A percentile compares a stretch with the other conserved stretches of the same genome.
These are phyloP conservation scores for Rhizomucor pusillus DNA, from an alignment of 371 early-diverging fungal genomes.

Conservation along the genomic window DNA sequence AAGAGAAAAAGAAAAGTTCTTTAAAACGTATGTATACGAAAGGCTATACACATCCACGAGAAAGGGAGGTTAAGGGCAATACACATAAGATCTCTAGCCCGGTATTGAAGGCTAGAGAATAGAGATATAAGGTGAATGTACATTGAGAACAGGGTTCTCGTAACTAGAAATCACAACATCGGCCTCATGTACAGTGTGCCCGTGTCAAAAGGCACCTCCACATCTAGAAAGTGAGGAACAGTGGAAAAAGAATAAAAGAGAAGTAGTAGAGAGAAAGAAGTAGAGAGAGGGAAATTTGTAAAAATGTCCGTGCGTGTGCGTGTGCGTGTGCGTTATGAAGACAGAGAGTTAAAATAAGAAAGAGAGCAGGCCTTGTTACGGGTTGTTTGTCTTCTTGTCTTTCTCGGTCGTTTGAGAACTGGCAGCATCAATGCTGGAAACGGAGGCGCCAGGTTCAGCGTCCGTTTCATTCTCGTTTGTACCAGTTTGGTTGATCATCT, in stretches of 20 bases:
- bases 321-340: neutral
- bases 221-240: slow-evolving; percentile 6
- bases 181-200: slow-evolving; percentile 14
- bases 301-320: neutral
- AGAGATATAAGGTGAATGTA: slow-evolving; percentile 8
- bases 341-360: neutral
- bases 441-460: neutral
- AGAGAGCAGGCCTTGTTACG: neutral
- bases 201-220: slow-evolving; percentile 2
- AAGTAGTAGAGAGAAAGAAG: slow-evolving; percentile 6
- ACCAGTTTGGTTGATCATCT: slow-evolving; percentile 30
- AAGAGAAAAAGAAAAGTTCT: neutral
- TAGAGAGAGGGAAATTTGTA: neutral
- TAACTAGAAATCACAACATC: slow-evolving; percentile 9
- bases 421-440: neutral
- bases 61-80: slow-evolving; percentile 7
- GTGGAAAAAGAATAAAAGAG: slow-evolving; percentile 5
- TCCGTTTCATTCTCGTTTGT: neutral
- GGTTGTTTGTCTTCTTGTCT: neutral
- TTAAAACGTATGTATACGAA: slow-evolving; percentile 1
- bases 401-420: neutral
- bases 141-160: slow-evolving; percentile 12
- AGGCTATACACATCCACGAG: slow-evolving; percentile 15
- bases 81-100: neutral
- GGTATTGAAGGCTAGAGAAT: neutral